Conservation (phyloP, 495 filamentous ascomycete species). For the Trichoderma reesei region DNA sequence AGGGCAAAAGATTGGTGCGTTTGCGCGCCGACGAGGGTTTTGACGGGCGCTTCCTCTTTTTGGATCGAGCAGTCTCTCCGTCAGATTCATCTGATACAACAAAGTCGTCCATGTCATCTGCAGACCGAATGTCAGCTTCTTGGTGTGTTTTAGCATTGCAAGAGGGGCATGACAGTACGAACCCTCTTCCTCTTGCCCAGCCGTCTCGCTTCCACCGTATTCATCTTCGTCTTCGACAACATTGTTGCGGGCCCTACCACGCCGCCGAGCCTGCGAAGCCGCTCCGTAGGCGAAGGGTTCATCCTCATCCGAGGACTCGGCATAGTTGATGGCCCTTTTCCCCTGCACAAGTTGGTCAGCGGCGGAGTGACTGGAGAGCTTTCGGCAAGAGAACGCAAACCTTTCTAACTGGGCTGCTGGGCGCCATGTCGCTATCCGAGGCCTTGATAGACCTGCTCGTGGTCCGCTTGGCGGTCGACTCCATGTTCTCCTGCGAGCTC, state of each 20-base stretch:
- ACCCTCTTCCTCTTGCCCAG: constrained; percentile 54
- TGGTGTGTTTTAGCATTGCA: background rate
- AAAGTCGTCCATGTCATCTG: constrained; percentile 74
- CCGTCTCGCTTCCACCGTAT: constrained; percentile 49
- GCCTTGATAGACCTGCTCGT: constrained; percentile 14
- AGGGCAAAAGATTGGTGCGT: constrained; percentile 42
- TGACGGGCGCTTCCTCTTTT: constrained; percentile 61
- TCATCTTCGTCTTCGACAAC: constrained; percentile 48
- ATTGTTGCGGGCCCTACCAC: constrained; percentile 24
- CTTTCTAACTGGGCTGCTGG: constrained; percentile 54
- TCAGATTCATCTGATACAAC: constrained; percentile 84
- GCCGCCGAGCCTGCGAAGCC: constrained; percentile 21
- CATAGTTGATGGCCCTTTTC: constrained; percentile 52
- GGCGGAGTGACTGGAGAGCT: background rate
- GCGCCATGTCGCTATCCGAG: background rate
- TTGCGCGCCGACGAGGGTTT: constrained; percentile 45
- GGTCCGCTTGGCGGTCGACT: constrained; percentile 7
- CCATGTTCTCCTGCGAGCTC: constrained; percentile 46
- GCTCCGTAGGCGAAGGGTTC: constrained; percentile 40
- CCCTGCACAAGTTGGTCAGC: constrained; percentile 28
- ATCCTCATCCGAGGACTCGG: constrained; percentile 53
- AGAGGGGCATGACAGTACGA: background rate
- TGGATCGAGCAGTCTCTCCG: constrained; percentile 38
- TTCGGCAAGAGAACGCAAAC: constrained; percentile 21
- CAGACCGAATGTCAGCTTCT: constrained; percentile 7